Conservation (phyloP, 345 rosid genomes). For the Conringia planisiliqua region DNA sequence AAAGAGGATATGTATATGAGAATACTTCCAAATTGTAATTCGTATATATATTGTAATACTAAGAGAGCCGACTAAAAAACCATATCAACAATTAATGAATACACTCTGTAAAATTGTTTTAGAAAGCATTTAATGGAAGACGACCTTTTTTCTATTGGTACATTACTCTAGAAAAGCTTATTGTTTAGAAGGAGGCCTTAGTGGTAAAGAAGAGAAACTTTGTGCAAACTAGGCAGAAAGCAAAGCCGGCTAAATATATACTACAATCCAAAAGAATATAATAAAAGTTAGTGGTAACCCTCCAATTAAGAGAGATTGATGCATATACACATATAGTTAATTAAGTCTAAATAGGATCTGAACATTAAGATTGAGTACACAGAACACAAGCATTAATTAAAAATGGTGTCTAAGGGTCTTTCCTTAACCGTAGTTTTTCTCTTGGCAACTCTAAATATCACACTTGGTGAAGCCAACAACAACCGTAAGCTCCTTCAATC, state of each 20-base stretch:
- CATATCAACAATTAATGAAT: not conserved
- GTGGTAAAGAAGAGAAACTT: not conserved
- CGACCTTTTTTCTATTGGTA: not conserved
- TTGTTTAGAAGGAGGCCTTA: slow-evolving; percentile 6
- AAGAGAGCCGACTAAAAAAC: not conserved
- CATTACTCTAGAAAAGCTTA: not conserved
- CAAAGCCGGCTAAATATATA: slow-evolving; percentile 4
- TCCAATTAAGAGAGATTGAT: not conserved
- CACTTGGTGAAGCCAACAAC: slow-evolving; percentile 13
- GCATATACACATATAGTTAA: not conserved
- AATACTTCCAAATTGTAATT: too few relatives aligned
- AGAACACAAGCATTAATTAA: not conserved
- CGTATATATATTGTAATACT: not conserved
- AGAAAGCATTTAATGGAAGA: not conserved
- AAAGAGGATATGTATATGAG: too few relatives aligned
- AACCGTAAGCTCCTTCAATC: slow-evolving; percentile 1
- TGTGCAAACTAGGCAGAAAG: not conserved
- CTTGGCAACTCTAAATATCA: not conserved
- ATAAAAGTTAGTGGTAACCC: slow-evolving; percentile 4
- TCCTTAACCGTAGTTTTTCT: not conserved
- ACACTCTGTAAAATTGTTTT: not conserved
- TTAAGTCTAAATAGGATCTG: not conserved
- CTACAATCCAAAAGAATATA: not conserved
- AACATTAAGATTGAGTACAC: not conserved
- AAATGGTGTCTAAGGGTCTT: slow-evolving; percentile 11